A percentile compares a stretch with the other conserved stretches of the same genome.
phyloP scores from a whole-genome alignment of 2,329 filamentous ascomycete species.

The Phialophora chinensis region DNA sequence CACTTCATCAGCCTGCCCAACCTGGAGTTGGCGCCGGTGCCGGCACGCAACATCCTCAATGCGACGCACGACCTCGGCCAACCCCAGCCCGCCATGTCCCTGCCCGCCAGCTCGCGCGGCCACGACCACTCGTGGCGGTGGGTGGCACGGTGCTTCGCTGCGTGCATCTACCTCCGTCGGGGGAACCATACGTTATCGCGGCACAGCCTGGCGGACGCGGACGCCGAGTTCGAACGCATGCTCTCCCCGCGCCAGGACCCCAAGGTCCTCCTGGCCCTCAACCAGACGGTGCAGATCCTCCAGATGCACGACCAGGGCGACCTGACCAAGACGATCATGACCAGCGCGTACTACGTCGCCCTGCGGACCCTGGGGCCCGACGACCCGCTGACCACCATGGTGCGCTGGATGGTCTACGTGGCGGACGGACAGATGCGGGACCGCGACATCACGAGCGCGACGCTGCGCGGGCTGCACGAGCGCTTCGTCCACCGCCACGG shows the following conservation, averaged over 20 bases:
- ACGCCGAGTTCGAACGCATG: slow-evolving; percentile 36
- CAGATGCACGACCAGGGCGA: slow-evolving; percentile 38
- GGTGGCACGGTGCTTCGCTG: slow-evolving; percentile 40
- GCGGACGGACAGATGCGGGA: slow-evolving; percentile 28
- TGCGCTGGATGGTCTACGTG: slow-evolving; percentile 36
- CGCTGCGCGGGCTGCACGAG: slow-evolving; percentile 24
- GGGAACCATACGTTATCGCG: slow-evolving; percentile 32
- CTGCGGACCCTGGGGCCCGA: slow-evolving; percentile 28
- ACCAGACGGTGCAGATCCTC: slow-evolving; percentile 36
- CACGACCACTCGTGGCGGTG: slow-evolving; percentile 39
- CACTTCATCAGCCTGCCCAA: slow-evolving; percentile 38
- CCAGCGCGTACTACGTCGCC: slow-evolving; percentile 31
- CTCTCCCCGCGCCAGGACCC: slow-evolving; percentile 34
- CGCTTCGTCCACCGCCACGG: slow-evolving; percentile 28
- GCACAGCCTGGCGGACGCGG: slow-evolving; percentile 35
- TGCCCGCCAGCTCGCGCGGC: slow-evolving; percentile 36
- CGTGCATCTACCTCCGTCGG: slow-evolving; percentile 38
- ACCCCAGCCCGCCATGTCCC: slow-evolving; percentile 26
- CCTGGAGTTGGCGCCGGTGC: slow-evolving; percentile 22
- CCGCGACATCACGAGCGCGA: slow-evolving; percentile 33
- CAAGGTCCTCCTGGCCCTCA: slow-evolving; percentile 34
- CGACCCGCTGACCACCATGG: slow-evolving; percentile 34
- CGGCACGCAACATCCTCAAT: slow-evolving; percentile 34
- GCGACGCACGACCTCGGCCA: slow-evolving; percentile 10
- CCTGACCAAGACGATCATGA: slow-evolving; percentile 34